Conservation (phyloP, 2,329 filamentous ascomycete species). For the Aspergillus pseudoterreus region DNA sequence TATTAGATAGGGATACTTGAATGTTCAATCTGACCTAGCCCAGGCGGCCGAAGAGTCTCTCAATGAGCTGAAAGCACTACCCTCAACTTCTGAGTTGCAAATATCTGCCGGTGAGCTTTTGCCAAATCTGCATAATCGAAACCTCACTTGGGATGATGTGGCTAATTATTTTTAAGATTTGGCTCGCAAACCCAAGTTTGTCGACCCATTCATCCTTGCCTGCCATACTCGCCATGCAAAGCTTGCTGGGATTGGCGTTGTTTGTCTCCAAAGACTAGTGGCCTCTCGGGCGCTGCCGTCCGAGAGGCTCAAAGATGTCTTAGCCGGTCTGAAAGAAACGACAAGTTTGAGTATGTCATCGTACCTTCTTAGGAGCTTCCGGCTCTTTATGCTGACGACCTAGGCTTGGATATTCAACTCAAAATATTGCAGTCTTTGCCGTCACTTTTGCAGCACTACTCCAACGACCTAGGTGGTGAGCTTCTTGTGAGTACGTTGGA, state of each 20-base stretch:
- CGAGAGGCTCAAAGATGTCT: slow-evolving; percentile 75
- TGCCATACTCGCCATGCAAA: slow-evolving; percentile 88
- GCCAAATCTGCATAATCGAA: not conserved
- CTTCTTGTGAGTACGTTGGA: slow-evolving; percentile 78
- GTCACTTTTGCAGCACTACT: slow-evolving; percentile 85
- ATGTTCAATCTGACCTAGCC: slow-evolving; percentile 20
- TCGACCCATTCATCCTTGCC: slow-evolving; percentile 90
- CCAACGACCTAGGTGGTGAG: slow-evolving; percentile 73
- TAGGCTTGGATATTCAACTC: slow-evolving; percentile 80
- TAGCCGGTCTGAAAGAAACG: slow-evolving; percentile 83
- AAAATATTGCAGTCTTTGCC: slow-evolving; percentile 93
- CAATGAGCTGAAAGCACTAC: slow-evolving; percentile 76
- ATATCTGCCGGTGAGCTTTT: slow-evolving; percentile 61
- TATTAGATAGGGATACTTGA: slow-evolving; percentile 13
- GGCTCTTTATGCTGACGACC: slow-evolving; percentile 17
- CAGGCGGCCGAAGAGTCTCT: slow-evolving; percentile 91
- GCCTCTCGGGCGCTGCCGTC: slow-evolving; percentile 75
- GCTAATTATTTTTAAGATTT: slow-evolving; percentile 61
- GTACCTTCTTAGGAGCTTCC: not conserved
- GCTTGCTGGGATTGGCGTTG: slow-evolving; percentile 80
- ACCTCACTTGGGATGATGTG: slow-evolving; percentile 1
- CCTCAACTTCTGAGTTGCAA: slow-evolving; percentile 71
- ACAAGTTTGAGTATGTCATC: slow-evolving; percentile 60
- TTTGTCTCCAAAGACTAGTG: slow-evolving; percentile 84
- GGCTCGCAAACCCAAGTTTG: slow-evolving; percentile 74